A percentile compares a stretch with the other conserved stretches of the same genome.
phyloP scores from a whole-genome alignment of 768 basidiomycete genomes.

The Hirschioporus abietinus region DNA sequence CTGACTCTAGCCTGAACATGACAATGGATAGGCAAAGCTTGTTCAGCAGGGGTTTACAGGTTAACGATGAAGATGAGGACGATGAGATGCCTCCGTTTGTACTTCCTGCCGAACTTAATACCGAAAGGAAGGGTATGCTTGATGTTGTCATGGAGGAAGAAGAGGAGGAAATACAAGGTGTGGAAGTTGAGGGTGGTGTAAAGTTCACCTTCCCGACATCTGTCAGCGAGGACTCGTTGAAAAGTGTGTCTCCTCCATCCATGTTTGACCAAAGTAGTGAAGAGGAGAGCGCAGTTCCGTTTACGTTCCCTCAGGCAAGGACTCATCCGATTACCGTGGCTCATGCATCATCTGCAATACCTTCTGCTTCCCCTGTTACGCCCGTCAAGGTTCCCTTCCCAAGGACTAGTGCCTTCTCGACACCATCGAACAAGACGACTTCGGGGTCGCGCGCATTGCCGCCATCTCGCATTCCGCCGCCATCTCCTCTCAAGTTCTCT shows the following conservation, averaged over 20 bases:
- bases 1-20: constrained; percentile 36
- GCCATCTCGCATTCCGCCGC: neutral
- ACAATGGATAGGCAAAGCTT: constrained; percentile 52
- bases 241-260: constrained; percentile 41
- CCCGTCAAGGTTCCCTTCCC: neutral
- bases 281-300: constrained; percentile 19
- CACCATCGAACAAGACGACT: neutral
- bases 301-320: constrained; percentile 15
- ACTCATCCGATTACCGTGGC: constrained; percentile 5
- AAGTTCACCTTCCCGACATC: constrained; percentile 51
- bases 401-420: neutral
- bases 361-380: constrained; percentile 3
- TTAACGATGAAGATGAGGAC: constrained; percentile 43
- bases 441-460: neutral
- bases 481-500: neutral
- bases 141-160: constrained; percentile 39
- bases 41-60: constrained; percentile 49
- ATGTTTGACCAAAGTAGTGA: constrained; percentile 21
- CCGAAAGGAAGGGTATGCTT: constrained; percentile 25
- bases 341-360: constrained; percentile 1
- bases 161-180: constrained; percentile 49
- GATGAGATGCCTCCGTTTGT: constrained; percentile 44
- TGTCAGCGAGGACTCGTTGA: neutral
- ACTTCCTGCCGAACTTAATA: constrained; percentile 35
- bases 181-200: constrained; percentile 59